Evolutionary conservation across 768 basidiomycete genomes (phyloP).

Genomic region (Serendipita sp.): DNA sequence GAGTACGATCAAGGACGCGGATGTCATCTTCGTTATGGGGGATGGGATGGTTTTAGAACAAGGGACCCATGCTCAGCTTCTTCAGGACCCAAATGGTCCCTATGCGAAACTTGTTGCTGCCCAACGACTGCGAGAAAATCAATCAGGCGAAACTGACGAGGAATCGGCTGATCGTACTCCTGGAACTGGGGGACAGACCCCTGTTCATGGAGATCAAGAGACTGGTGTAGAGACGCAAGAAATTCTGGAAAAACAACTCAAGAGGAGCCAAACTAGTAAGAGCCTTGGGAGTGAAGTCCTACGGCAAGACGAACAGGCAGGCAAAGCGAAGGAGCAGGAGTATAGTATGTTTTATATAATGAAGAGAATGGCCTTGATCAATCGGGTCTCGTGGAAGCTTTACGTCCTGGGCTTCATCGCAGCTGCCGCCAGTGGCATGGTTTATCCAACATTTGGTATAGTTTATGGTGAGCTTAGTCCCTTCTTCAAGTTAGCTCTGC

Average conservation of each 20-base stretch:
- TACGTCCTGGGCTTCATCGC: constrained; percentile 43
- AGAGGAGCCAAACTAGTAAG: constrained; percentile 35
- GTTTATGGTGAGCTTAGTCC: constrained; percentile 30
- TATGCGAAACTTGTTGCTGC: constrained; percentile 64
- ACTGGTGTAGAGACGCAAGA: constrained; percentile 37
- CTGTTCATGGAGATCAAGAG: not conserved
- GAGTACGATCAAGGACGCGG: constrained; percentile 73
- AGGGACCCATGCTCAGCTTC: constrained; percentile 59
- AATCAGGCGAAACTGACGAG: constrained; percentile 18
- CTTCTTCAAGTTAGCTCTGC: too few relatives aligned
- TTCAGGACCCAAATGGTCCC: constrained; percentile 39
- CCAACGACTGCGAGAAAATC: constrained; percentile 54
- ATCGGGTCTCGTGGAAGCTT: constrained; percentile 37
- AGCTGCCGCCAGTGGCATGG: constrained; percentile 40
- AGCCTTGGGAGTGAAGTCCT: constrained; percentile 54
- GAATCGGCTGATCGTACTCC: not conserved
- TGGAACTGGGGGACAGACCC: constrained; percentile 8
- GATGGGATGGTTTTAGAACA: constrained; percentile 65
- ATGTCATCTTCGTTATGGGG: constrained; percentile 80
- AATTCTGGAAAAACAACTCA: constrained; percentile 46
- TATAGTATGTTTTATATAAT: constrained; percentile 45
- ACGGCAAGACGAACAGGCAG: constrained; percentile 29
- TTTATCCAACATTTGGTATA: constrained; percentile 58
- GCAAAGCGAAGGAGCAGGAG: constrained; percentile 21
- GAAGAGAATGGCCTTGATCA: constrained; percentile 48